Percentiles rank a stretch among this genome's conserved stretches.
phyloP scores from a whole-genome alignment of 2,329 filamentous ascomycete species.

The Cytospora piceicola region DNA sequence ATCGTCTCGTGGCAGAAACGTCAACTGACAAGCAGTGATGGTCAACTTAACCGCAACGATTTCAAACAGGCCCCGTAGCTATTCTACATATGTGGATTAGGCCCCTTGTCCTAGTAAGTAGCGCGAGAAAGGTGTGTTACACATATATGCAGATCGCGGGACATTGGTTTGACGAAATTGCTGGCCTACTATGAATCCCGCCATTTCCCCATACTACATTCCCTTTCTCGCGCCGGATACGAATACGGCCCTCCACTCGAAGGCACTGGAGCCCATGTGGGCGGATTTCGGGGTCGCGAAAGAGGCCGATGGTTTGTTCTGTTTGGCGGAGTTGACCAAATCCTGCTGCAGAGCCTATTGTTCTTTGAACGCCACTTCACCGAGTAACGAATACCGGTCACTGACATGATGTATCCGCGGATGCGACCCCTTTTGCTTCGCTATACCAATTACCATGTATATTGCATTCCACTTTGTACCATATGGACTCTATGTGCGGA shows the following conservation, averaged over 20 bases:
- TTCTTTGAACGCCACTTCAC: not conserved
- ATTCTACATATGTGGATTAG: no score
- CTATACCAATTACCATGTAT: not conserved
- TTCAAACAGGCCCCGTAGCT: no score
- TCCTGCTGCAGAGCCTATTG: not conserved
- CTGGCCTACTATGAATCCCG: not conserved
- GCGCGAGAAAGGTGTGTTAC: not conserved
- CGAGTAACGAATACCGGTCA: no score
- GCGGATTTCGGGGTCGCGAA: not conserved
- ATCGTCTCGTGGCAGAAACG: not conserved
- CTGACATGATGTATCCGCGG: constrained; percentile 14
- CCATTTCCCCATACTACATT: not conserved
- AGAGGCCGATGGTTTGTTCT: constrained; percentile 5
- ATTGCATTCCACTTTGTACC: not conserved
- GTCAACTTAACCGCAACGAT: not conserved
- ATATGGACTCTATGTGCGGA: not conserved
- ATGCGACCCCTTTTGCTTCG: not conserved
- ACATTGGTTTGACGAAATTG: not conserved
- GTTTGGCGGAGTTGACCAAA: not conserved
- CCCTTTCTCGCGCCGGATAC: not conserved
- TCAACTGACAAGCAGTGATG: not conserved
- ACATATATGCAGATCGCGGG: not conserved
- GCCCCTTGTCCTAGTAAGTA: not conserved
- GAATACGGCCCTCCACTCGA: constrained; percentile 9
- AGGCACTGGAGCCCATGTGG: not conserved